Evolutionary conservation across 306 rosid species (phyloP).

Genomic region (Vicia sativa): DNA sequence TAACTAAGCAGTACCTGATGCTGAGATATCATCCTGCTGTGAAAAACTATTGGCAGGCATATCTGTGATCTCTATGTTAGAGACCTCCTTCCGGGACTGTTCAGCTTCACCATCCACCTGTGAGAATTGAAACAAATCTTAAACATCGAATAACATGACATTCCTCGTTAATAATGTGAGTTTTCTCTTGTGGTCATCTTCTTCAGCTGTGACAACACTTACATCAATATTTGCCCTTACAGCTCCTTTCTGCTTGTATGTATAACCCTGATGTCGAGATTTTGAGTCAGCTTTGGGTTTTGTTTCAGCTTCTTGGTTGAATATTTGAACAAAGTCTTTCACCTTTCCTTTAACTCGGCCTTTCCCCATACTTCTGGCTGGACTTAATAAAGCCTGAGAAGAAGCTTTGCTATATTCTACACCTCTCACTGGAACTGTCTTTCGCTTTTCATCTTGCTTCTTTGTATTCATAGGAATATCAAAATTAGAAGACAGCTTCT

Average conservation of each 20-base stretch:
- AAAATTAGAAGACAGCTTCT: constrained; percentile 43
- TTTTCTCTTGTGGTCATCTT: constrained; percentile 38
- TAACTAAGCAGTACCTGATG: constrained; percentile 59
- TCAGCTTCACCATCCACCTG: constrained; percentile 53
- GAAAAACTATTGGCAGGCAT: constrained; percentile 32
- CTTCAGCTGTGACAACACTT: constrained; percentile 36
- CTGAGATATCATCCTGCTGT: constrained; percentile 47
- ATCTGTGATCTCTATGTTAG: constrained; percentile 40
- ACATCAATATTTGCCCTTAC: constrained; percentile 43
- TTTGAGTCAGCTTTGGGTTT: constrained; percentile 45
- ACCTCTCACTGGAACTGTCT: constrained; percentile 38
- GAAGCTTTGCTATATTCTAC: constrained; percentile 46
- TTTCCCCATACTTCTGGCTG: constrained; percentile 52
- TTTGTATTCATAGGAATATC: constrained; percentile 41
- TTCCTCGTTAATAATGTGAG: constrained; percentile 17
- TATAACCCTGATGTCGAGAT: constrained; percentile 47
- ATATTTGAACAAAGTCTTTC: constrained; percentile 77
- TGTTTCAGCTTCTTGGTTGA: constrained; percentile 65
- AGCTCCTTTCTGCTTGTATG: constrained; percentile 45
- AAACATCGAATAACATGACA: constrained; percentile 26
- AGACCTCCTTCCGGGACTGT: constrained; percentile 43
- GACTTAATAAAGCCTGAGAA: constrained; percentile 45
- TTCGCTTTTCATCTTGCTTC: constrained; percentile 48
- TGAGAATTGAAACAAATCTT: constrained; percentile 40
- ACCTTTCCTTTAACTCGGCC: constrained; percentile 66